Conservation (phyloP, 2,329 filamentous ascomycete genomes). For the Xylaria sp. region DNA sequence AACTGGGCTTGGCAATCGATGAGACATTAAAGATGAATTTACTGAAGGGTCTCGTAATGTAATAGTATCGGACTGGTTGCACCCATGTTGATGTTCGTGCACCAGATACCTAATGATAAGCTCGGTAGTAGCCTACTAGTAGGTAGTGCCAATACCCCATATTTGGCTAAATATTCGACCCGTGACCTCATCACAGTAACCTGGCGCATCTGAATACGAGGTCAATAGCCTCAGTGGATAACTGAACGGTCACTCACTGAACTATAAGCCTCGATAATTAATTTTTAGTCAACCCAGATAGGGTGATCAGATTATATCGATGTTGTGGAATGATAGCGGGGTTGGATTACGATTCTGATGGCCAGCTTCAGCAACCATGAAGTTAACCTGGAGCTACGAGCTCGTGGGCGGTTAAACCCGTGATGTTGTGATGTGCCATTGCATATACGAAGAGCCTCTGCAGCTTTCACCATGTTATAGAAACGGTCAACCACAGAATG, state of each 20-base stretch:
- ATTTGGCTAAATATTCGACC: constrained; percentile 3
- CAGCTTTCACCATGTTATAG: constrained; percentile 8
- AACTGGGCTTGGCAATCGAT: too few species aligned
- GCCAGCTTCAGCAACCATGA: background rate
- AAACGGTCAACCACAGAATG: constrained; percentile 7
- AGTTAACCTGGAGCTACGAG: constrained; percentile 7
- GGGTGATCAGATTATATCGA: background rate
- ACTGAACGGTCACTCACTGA: background rate
- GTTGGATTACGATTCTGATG: background rate
- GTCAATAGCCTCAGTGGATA: constrained; percentile 12
- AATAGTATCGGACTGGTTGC: too few species aligned
- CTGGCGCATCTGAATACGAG: constrained; percentile 24
- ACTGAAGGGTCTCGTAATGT: too few species aligned
- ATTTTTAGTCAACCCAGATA: background rate
- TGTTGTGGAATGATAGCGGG: background rate
- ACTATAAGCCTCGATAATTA: background rate
- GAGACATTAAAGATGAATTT: too few species aligned
- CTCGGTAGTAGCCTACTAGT: constrained; percentile 11
- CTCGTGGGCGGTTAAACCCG: constrained; percentile 2
- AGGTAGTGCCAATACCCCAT: constrained; percentile 2
- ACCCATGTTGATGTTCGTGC: too few species aligned
- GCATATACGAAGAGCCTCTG: constrained; percentile 45
- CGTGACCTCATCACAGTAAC: constrained; percentile 24
- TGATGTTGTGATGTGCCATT: constrained; percentile 40
- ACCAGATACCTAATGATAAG: constrained; percentile 1